Base-by-base conservation (phyloP, 2,329 filamentous ascomycete genomes). In the Fusarium avenaceum region DNA sequence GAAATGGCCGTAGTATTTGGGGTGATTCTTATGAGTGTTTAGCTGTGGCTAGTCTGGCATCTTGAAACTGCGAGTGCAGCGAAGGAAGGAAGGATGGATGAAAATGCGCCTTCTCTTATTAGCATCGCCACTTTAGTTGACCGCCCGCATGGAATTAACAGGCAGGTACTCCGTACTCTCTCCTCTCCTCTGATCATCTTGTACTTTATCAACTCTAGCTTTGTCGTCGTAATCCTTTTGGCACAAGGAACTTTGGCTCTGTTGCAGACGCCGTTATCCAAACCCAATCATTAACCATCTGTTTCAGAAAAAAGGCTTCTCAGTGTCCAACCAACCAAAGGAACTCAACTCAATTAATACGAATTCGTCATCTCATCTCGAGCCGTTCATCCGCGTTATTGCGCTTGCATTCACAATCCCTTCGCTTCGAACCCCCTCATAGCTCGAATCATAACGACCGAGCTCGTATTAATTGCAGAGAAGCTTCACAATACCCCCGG, bases 261-360 rank as follows among this genome's bases (percentile, higher is more conserved):
- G 17, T 47, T 19, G 32, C 33, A 20, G 28, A 46, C 43, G 13
- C 48, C 9, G 15, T 33, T n/a, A 20, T 35, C 14, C 44, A 30
- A 40, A 32, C 43, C 20, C 7, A 6, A 30, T 51, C 32, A 30
- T 58, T 40, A 24, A 43, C 35, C 33, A 49, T 46, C 28, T 26
- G 35, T 51, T 65, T 56, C 49, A 65, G 46, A 65, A 17, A 28
- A 40, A 42, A 10, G 28, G 43, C 42, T 38, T 15, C 19, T 28
- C 14, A 19, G n/a, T 32, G 24, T 47, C 55, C 55, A 60, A 51
- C 39, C 40, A 44, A 20, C n/a, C 20, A 44, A 30, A 33, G 49
- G 30, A 38, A n/a, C 24, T 32, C 20, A 47, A 42, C 7, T 17
- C 32, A 19, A 14, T 19, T 33, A 5, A 28, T 7, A 46, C 24